These are phyloP conservation scores for Candida tropicalis DNA, from an alignment of 1,139 yeast genomes.

Conservation along the genomic window DNA sequence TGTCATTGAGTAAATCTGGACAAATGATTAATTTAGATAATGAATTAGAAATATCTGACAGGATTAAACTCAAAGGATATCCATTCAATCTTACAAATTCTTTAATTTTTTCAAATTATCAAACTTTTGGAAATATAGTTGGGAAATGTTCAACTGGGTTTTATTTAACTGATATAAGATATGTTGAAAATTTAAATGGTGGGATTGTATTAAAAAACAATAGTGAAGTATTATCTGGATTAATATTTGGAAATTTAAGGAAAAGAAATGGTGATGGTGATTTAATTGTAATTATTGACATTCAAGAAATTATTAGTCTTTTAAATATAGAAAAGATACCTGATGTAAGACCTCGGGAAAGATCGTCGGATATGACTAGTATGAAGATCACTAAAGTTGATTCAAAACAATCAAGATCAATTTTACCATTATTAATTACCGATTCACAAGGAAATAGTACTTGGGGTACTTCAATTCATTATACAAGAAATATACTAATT, in stretches of 20 bases:
- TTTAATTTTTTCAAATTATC: conserved; percentile 53
- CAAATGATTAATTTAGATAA: background rate
- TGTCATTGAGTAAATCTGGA: background rate
- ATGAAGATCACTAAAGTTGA: too few relatives aligned
- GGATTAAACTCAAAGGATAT: conserved; percentile 35
- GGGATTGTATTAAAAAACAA: conserved; percentile 38
- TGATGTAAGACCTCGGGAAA: too few relatives aligned
- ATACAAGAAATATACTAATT: conserved; percentile 28
- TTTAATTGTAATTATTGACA: conserved; percentile 50
- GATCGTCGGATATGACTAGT: too few relatives aligned
- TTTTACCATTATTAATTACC: conserved; percentile 12
- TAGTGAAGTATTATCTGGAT: conserved; percentile 39
- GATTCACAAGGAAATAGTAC: conserved; percentile 12
- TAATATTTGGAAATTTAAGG: conserved; percentile 53
- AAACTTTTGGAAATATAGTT: conserved; percentile 47
- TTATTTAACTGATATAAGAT: conserved; percentile 55
- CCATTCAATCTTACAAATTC: conserved; percentile 67
- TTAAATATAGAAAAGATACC: conserved; percentile 10
- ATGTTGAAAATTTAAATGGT: conserved; percentile 68
- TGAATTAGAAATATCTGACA: conserved; percentile 8
- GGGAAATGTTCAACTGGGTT: conserved; percentile 24
- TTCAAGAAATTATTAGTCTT: conserved; percentile 32
- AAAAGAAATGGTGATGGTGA: conserved; percentile 67
- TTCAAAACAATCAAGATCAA: background rate
- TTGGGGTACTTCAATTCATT: conserved; percentile 43